Evolutionary conservation across 495 filamentous ascomycete genomes (phyloP), one percentile per base, ranked within the genome.

Genomic region (Filosporella fistucella): DNA sequence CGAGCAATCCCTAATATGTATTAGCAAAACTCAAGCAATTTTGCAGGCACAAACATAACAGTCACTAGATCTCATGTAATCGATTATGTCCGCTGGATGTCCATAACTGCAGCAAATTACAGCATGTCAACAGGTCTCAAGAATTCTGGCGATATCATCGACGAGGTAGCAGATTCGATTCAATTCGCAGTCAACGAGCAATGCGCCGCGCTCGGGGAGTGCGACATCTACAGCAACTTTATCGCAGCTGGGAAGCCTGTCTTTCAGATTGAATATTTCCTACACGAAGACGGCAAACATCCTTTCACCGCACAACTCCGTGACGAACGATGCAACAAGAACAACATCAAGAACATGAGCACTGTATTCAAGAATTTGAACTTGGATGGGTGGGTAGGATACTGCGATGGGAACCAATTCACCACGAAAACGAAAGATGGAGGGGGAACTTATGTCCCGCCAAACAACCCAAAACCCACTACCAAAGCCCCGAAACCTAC

Each of bases 181-280:
- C 69, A 87, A 45, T 89, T 80, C 66, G 69, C 68, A 11, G 83
- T 89, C 37, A 85, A 86, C 60, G 85, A 89, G 68, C 75, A 86
- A 59, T 89, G 85, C 57, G 77, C 72, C 3, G 58, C 81, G 58
- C 74, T 75, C 36, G 50, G 66, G 6, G 78, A 82, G 56, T 87
- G 83, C 52, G 66, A 67, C 18, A 68, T 58, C 1, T 85, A 75
- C 51, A 53, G 63, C 1, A 60, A 75, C 16, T 86, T 88, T 54
- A 67, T 77, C 21, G 47, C 69, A 14, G 73, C 68, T 3, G 67
- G 65, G 45, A 86, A 87, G 63, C 83, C 84, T 0, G 82, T 89
- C 16, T 86, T 87, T 54, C 78, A 86, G 55, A 82, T 88, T 42
- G 84, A 87, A 63, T 87, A 88, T n/a, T n/a, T n/a, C 51, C 70